Evolutionary conservation across 495 filamentous ascomycete species (phyloP).

Genomic region (Neurospora tetrasperma): DNA sequence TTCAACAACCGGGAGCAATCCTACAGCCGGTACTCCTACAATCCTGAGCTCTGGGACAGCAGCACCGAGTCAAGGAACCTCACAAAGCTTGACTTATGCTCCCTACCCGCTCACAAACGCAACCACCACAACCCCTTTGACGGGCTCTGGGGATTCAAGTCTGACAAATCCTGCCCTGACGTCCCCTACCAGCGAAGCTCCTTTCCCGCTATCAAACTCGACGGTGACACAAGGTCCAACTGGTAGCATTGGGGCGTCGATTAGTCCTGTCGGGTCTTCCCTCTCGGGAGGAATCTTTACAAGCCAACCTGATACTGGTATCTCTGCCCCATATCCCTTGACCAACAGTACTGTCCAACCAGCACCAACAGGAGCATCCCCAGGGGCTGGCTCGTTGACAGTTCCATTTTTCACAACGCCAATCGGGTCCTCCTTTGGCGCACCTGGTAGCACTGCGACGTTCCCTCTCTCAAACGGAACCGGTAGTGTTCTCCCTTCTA

Average conservation of each 20-base stretch:
- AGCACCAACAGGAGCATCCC: not conserved
- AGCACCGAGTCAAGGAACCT: not conserved
- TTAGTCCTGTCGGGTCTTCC: not conserved
- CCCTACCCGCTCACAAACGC: conserved; percentile 8
- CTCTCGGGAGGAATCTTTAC: not conserved
- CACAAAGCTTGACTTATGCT: not conserved
- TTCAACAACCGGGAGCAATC: conserved; percentile 4
- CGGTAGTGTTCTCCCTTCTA: not conserved
- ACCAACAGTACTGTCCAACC: conserved; percentile 4
- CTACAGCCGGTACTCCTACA: not conserved
- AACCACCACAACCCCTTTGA: conserved; percentile 2
- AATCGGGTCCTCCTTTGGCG: not conserved
- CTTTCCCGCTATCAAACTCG: conserved; percentile 19
- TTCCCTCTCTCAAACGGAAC: conserved; percentile 3
- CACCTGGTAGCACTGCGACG: not conserved
- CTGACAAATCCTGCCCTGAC: not conserved
- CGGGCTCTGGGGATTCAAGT: conserved; percentile 3
- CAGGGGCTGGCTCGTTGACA: not conserved
- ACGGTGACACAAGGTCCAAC: not conserved
- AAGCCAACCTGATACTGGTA: not conserved
- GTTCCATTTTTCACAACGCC: not conserved
- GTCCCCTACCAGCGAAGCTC: conserved; percentile 3
- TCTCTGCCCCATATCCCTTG: conserved; percentile 6
- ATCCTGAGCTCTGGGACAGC: not conserved
- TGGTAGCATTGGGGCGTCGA: not conserved